Evolutionary conservation across 2,329 filamentous ascomycete species (phyloP).

Genomic region (Penicillium digitatum): DNA sequence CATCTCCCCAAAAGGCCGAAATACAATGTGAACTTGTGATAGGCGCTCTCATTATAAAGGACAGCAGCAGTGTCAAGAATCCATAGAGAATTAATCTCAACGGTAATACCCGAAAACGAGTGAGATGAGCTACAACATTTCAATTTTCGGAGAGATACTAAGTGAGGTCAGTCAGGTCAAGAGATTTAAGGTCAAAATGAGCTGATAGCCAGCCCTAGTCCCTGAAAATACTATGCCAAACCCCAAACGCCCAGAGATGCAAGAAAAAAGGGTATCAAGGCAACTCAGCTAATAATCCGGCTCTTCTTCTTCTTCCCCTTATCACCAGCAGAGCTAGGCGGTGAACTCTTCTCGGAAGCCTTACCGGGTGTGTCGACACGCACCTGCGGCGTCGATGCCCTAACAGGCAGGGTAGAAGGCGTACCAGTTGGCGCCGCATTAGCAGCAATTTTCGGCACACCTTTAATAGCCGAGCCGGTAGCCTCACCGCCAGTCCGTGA

Average conservation of each 20-base stretch:
- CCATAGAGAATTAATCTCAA: neutral
- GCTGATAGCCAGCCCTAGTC: neutral
- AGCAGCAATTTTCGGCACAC: conserved; percentile 11
- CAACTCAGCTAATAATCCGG: conserved; percentile 27
- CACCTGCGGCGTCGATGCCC: conserved; percentile 32
- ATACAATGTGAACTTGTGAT: neutral
- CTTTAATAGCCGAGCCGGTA: conserved; percentile 22
- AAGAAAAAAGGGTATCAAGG: conserved; percentile 23
- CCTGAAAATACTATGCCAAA: neutral
- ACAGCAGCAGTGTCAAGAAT: neutral
- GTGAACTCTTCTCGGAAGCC: conserved; percentile 30
- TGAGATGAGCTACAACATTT: neutral
- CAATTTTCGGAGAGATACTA: no score
- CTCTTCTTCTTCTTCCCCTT: conserved; percentile 38
- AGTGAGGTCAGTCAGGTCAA: neutral
- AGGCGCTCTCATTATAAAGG: neutral
- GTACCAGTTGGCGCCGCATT: conserved; percentile 6
- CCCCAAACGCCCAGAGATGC: conserved; percentile 10
- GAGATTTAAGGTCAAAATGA: neutral
- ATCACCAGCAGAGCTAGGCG: conserved; percentile 35
- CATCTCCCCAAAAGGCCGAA: neutral
- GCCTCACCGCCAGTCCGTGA: conserved; percentile 38
- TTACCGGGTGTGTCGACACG: conserved; percentile 33
- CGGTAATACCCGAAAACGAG: no score
- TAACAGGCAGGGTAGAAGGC: conserved; percentile 10